Conservation (phyloP, 768 basidiomycete species). For the Neoboletus magnificus region DNA sequence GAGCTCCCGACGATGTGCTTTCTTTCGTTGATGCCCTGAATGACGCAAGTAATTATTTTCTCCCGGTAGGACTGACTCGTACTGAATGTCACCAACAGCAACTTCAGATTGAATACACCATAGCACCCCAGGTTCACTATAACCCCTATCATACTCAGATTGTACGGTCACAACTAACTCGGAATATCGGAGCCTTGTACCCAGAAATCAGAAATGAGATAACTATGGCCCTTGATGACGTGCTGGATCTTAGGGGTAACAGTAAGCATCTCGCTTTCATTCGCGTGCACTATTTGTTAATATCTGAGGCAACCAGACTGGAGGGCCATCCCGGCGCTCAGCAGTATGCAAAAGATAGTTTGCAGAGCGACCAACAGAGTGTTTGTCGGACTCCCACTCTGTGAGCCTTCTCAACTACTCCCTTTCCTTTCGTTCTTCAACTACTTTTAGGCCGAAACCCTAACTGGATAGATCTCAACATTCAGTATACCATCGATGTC, state of each 20-base stretch:
- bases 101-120: slow-evolving; percentile 36
- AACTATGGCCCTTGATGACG: slow-evolving; percentile 35
- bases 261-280: slow-evolving; percentile 3
- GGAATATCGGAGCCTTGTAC: slow-evolving; percentile 38
- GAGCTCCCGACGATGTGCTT: slow-evolving; percentile 37
- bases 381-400: slow-evolving; percentile 49
- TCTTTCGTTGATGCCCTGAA: slow-evolving; percentile 31
- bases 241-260: slow-evolving; percentile 24
- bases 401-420: slow-evolving; percentile 19
- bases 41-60: slow-evolving; percentile 27
- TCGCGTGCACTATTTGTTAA: background rate
- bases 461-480: slow-evolving; percentile 34
- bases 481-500: slow-evolving; percentile 30
- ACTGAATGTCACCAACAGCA: slow-evolving; percentile 21
- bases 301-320: slow-evolving; percentile 33
- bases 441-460: slow-evolving; percentile 36
- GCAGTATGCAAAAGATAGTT: background rate
- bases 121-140: slow-evolving; percentile 32
- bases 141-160: slow-evolving; percentile 25
- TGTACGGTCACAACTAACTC: slow-evolving; percentile 24
- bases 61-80: too few relatives aligned
- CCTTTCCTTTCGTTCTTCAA: slow-evolving; percentile 1
- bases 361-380: slow-evolving; percentile 42
- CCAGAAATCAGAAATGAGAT: slow-evolving; percentile 46
- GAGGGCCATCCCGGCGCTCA: slow-evolving; percentile 29